These are phyloP conservation scores for Crucihimalaya himalaica DNA, from an alignment of 345 rosid genomes.

Conservation along the genomic window DNA sequence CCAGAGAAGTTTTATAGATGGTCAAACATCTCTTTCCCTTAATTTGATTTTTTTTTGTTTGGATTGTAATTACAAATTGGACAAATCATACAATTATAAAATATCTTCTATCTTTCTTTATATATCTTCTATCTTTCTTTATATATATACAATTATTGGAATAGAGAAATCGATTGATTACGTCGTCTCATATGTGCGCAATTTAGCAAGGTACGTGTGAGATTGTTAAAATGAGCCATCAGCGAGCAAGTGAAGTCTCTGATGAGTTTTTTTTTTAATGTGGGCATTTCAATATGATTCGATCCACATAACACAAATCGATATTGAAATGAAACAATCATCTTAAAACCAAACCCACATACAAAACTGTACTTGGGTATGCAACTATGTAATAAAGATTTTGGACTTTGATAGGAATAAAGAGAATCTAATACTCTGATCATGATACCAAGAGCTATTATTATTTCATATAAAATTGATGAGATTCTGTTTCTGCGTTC, in stretches of 20 bases:
- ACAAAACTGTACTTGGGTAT: not conserved
- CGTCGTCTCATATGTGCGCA: not conserved
- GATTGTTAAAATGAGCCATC: not conserved
- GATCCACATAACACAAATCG: not conserved
- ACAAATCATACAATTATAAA: no score
- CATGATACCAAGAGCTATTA: conserved; percentile 10
- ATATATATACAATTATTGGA: no score
- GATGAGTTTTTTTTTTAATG: no score
- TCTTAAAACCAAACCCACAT: not conserved
- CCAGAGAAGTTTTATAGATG: not conserved
- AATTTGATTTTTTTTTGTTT: not conserved
- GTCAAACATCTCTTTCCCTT: conserved; percentile 26
- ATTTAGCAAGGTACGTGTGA: not conserved
- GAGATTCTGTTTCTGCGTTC: conserved; percentile 12
- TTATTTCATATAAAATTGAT: not conserved
- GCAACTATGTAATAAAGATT: no score
- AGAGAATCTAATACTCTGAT: conserved; percentile 29
- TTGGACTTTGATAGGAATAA: no score
- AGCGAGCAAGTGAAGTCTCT: not conserved
- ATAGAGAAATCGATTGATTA: no score
- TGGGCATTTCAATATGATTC: no score
- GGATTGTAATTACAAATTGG: not conserved
- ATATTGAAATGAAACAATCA: not conserved
- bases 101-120: no score
- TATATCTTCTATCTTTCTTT: no score